A percentile compares a stretch with the other conserved stretches of the same genome.
Conservation (phyloP, 805 yeast species). For the Starmera dryadoides region DNA sequence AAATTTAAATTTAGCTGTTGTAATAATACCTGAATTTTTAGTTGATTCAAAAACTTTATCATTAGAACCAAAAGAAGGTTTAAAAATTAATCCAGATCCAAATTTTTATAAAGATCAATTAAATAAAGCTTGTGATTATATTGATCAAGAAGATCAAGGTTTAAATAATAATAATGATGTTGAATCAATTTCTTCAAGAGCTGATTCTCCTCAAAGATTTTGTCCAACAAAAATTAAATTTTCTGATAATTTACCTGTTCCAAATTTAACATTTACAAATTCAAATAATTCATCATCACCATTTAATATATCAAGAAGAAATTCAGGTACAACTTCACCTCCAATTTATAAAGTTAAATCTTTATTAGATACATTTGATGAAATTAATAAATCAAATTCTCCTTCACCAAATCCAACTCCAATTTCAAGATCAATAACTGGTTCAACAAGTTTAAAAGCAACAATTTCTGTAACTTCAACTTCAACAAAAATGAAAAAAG, state of each 20-base stretch:
- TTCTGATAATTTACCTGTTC: slow-evolving; percentile 10
- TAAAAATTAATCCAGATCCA: background rate
- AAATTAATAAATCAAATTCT: slow-evolving; percentile 10
- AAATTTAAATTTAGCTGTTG: slow-evolving; percentile 13
- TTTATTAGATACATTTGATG: slow-evolving; percentile 11
- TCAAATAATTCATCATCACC: slow-evolving; percentile 1
- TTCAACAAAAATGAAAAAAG: background rate
- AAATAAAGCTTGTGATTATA: background rate
- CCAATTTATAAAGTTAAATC: slow-evolving; percentile 17
- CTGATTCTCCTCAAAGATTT: slow-evolving; percentile 2
- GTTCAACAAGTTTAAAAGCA: background rate
- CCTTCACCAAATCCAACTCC: background rate
- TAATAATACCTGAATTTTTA: slow-evolving; percentile 13
- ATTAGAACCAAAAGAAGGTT: background rate
- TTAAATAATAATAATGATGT: background rate
- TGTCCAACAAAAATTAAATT: slow-evolving; percentile 15
- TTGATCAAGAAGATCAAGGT: background rate
- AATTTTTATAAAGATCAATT: too few relatives aligned
- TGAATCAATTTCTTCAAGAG: slow-evolving; percentile 1
- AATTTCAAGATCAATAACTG: background rate
- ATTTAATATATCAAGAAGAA: slow-evolving; percentile 9
- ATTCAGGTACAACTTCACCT: slow-evolving; percentile 6
- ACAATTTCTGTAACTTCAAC: background rate
- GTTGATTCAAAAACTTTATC: slow-evolving; percentile 1
- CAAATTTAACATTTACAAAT: slow-evolving; percentile 2